These are phyloP conservation scores for Yamadazyma blattariae DNA, from an alignment of 1,139 yeast genomes.

Conservation along the genomic window DNA sequence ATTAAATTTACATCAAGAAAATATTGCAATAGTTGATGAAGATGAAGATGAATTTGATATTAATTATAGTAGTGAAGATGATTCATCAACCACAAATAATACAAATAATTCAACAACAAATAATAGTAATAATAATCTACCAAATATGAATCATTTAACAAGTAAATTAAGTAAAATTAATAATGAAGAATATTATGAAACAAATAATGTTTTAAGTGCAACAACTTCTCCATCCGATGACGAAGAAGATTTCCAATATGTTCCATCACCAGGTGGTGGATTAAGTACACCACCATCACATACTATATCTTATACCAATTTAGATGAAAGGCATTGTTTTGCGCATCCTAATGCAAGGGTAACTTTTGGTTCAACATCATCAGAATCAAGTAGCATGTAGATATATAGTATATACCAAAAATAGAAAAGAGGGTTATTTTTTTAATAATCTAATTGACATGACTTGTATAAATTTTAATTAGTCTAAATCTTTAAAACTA, in stretches of 20 bases:
- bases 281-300: conserved; percentile 28
- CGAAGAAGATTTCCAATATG: conserved; percentile 19
- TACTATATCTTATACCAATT: conserved; percentile 18
- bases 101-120: not conserved
- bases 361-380: conserved; percentile 14
- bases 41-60: conserved; percentile 27
- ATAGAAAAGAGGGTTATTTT: too few species aligned
- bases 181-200: not conserved
- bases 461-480: too few species aligned
- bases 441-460: too few species aligned
- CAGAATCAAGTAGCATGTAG: not conserved
- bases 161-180: not conserved
- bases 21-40: conserved; percentile 9
- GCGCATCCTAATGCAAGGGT: conserved; percentile 43
- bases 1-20: conserved; percentile 9
- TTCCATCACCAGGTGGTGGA: conserved; percentile 28
- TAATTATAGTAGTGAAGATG: conserved; percentile 23
- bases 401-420: not conserved
- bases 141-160: not conserved
- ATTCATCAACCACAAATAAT: not conserved
- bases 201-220: conserved; percentile 8
- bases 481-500: too few species aligned
- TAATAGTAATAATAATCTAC: not conserved
- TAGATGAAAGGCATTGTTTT: conserved; percentile 35
- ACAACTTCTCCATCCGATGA: conserved; percentile 16